Base-by-base conservation (phyloP, 768 basidiomycete genomes). In the Tylopilus cervinicoccineus region DNA sequence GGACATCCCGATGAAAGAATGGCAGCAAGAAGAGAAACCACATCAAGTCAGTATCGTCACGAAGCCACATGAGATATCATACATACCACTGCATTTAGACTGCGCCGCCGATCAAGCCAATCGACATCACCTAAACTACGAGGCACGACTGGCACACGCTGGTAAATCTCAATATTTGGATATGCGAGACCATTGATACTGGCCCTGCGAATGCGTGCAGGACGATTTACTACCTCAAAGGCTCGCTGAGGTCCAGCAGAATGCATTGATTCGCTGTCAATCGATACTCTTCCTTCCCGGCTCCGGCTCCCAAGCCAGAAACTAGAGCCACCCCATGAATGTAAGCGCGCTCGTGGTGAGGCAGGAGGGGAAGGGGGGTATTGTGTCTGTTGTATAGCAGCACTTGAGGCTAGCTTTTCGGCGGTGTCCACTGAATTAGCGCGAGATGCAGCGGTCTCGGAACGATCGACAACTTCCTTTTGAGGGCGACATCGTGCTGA, bases 71-170 rank as follows among this genome's bases (percentile, higher is more conserved):
- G 49, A 54, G 48, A 53, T 44, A 28, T 39, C 45, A 49, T 49
- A 70, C 83, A 61, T 63, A 89, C 88, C 70, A 85, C 79, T 47
- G 78, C 76, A 58, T 80, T 83, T 26, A 85, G 68, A 61, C 83
- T 88, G 48, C 87, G 77, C 44, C 89, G 75, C 43, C 84, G 78
- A 48, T 84, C 77, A 28, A 89, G 70, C 89, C 89, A 91, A 60
- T 87, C 87, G 42, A 87, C 72, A 60, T 91, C 86, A 26, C 81
- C 79, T 32, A 88, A 69, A 52, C 76, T 81, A 48, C 79, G 72
- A 26, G 78, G 72, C 14, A 74, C 63, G 32, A 52, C 71, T 59
- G 59, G 77, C 58, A 63, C 69, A 60, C 62, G 73, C 53, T 58
- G 83, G 74, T 61, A 76, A 34, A 41, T 71, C 70, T 45, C 74